phyloP scores from a whole-genome alignment of 345 rosid species.

The Citropsis articulata region DNA sequence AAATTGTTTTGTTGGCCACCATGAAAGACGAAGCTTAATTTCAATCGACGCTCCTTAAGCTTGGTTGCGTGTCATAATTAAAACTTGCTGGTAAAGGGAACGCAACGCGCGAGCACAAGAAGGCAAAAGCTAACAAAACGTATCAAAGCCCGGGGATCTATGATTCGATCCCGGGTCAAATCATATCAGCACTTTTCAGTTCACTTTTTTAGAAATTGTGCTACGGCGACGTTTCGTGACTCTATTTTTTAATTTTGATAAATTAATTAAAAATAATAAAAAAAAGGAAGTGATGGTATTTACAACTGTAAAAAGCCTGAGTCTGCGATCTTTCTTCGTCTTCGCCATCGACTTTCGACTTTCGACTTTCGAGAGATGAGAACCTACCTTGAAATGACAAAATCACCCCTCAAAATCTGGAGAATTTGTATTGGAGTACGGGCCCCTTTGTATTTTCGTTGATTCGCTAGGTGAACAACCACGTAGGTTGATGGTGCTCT shows the following conservation, averaged over 20 bases:
- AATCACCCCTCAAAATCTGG: neutral
- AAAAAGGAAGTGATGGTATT: neutral
- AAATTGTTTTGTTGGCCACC: too few relatives aligned
- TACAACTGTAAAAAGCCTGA: neutral
- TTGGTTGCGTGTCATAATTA: conserved; percentile 3
- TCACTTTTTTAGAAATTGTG: neutral
- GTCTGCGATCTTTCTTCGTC: neutral
- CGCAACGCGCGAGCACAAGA: neutral
- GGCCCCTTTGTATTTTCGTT: neutral
- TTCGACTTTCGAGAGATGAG: neutral
- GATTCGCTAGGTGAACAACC: conserved; percentile 18
- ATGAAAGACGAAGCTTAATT: neutral
- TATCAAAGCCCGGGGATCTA: neutral
- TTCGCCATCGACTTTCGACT: too few relatives aligned
- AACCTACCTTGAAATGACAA: conserved; percentile 14
- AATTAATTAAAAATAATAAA: neutral
- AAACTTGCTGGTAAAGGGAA: conserved; percentile 8
- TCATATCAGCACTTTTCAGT: neutral
- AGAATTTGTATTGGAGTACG: neutral
- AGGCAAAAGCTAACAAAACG: conserved; percentile 5
- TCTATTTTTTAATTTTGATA: neutral
- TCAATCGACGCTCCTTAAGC: neutral
- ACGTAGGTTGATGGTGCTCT: neutral
- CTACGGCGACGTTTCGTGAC: neutral
- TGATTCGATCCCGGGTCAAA: neutral